A percentile compares a stretch with the other conserved stretches of the same genome.
phyloP scores from a whole-genome alignment of 2,329 filamentous ascomycete species.

The Arthrobotrys entomopaga region DNA sequence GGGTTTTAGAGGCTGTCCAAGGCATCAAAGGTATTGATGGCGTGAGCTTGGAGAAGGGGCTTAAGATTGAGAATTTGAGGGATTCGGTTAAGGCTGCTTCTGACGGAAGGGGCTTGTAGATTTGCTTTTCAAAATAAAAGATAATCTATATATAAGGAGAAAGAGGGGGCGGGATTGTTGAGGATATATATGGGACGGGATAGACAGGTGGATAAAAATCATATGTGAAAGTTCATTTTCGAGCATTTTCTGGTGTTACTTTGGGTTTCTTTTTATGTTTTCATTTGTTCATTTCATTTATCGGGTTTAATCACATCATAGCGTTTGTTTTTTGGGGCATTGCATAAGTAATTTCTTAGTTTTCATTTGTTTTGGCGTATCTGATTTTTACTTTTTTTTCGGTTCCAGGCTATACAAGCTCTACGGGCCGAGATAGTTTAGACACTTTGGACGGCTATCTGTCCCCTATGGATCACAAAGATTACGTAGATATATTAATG shows the following conservation, averaged over 20 bases:
- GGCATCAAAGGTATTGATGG: conserved; percentile 19
- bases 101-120: conserved; percentile 33
- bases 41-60: conserved; percentile 44
- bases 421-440: too few species aligned
- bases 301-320: not conserved
- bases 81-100: conserved; percentile 41
- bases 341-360: too few species aligned
- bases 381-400: too few species aligned
- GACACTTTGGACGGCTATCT: too few species aligned
- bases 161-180: not conserved
- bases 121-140: not conserved
- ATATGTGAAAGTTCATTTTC: not conserved
- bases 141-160: conserved; percentile 11
- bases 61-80: conserved; percentile 44
- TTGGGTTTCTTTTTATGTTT: not conserved
- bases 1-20: conserved; percentile 42
- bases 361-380: too few species aligned
- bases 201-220: not conserved
- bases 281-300: not conserved
- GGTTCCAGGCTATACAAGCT: too few species aligned
- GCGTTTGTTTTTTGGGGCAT: too few species aligned
- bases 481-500: too few species aligned
- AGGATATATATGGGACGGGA: too few species aligned
- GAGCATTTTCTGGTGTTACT: conserved; percentile 3
- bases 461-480: too few species aligned